Evolutionary conservation across 805 yeast species (phyloP), one percentile per base, ranked within the genome.

Genomic region (Candida morakotiae): DNA sequence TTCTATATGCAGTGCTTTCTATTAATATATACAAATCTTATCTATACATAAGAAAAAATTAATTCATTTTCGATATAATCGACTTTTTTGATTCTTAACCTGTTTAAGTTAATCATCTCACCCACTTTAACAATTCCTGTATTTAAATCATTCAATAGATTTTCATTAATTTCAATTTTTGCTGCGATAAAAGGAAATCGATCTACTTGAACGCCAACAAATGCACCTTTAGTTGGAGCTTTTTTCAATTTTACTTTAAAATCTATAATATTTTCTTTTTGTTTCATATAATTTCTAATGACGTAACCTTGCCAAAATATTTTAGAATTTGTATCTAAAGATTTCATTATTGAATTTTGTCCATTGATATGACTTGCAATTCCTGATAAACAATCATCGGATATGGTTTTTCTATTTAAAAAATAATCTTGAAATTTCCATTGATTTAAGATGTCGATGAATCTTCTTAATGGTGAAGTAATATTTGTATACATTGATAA

Each of bases 391-490:
- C 28, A 31, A 9, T 35, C 39, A 19, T 31, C 21, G n/a, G 35
- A 15, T 13, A 35, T 24, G 11, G 24, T 22, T 3, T n/a, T 15
- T 21, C 32, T 25, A 5, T 38, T 28, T 14, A 48, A 30, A 17
- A 50, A 42, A 43, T 37, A 42, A 8, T 42, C 45, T 39, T 57
- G 58, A 28, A 86, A 44, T 49, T 84, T 91, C 77, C 89, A 75
- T 51, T 89, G 97, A 50, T 82, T 81, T 7, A 88, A 56, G 42
- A 88, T 58, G 55, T 91, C 98, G 5, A 83, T 80, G 46, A 75
- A 83, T 45, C 98, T 67, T 55, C 98, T 70, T 45, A 93, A 64
- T 2, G 98, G 98, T 0, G 97, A 88, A 0, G 98, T 89, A 7
- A 85, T 81, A 14, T 87, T 83, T 4, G 83, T 69, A 51, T 89